Base-by-base conservation (phyloP, 495 filamentous ascomycete species). In the Parachaetomium inaequale region DNA sequence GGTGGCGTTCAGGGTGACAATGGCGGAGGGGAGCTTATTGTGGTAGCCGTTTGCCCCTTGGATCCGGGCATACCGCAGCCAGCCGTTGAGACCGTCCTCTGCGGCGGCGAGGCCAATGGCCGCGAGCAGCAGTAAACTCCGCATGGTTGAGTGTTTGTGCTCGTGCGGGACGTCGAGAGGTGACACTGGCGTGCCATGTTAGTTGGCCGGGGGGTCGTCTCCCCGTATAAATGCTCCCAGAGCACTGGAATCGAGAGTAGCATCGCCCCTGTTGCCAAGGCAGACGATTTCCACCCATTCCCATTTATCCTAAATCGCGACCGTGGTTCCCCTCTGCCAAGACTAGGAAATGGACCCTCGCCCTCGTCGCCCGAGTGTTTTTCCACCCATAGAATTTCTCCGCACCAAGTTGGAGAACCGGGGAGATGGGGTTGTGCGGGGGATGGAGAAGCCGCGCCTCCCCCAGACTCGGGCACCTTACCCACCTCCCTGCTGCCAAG, bases 31-130 rank as follows among this genome's bases (percentile, higher is more conserved):
- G 19, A 84, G 67, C 51, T 40, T 61, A 34, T 25, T 62, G 55
- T 45, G 45, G 47, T 26, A 62, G 29, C 70, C 72, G 45, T 70
- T 61, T 32, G 78, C 72, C 50, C 72, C 66, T 2, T 80, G 75
- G 43, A 88, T 61, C 11, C 79, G 77, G 23, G 85, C 82, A 72
- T 89, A 89, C 50, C 86, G 82, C 40, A 90, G 68, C 87, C 87
- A 90, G 58, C 77, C 86, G 52, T 79, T 74, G 25, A 83, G 70
- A 15, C 87, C 87, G 64, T 83, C 80, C 64, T 90, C 84, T 42
- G 82, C 79, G 32, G 78, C 78, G 17, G 70, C 73, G 47, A 68
- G 72, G 38, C 78, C 66, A 58, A 68, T 66, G 42, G 66, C 61
- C 59, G 68, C 59, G 42, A 78, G 63, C 47, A 70, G 43, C 59